These are phyloP conservation scores for Colletotrichum endophyticum DNA, from an alignment of 2,329 filamentous ascomycete species.

Conservation along the genomic window DNA sequence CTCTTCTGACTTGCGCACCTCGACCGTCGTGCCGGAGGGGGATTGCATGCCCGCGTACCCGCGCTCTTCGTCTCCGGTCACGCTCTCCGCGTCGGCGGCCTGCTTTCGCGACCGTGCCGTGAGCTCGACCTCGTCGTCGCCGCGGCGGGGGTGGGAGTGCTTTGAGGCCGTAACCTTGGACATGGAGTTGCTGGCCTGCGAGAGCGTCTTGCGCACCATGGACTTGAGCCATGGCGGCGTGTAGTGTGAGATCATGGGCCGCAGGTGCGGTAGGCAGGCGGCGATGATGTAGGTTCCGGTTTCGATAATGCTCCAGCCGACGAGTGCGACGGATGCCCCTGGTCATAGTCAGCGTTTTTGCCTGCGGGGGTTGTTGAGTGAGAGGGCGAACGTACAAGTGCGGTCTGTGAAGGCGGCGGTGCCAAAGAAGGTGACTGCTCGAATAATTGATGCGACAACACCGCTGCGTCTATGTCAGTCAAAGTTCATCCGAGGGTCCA, in stretches of 20 bases:
- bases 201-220: constrained; percentile 9
- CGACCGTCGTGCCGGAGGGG: background rate
- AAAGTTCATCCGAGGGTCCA: background rate
- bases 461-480: background rate
- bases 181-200: constrained; percentile 7
- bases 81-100: background rate
- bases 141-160: background rate
- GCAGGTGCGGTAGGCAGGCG: constrained; percentile 26
- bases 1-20: constrained; percentile 12
- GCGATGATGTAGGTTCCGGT: constrained; percentile 26
- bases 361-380: accelerated
- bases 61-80: constrained; percentile 1
- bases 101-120: background rate
- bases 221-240: constrained; percentile 17
- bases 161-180: background rate
- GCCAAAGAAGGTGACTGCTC: constrained; percentile 9
- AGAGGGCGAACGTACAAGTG: background rate
- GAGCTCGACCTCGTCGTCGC: constrained; percentile 12
- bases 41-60: background rate
- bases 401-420: constrained; percentile 13
- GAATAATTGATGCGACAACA: constrained; percentile 11
- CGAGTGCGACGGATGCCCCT: constrained; percentile 17
- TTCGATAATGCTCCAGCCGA: constrained; percentile 18
- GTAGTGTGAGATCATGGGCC: constrained; percentile 23
- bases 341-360: background rate